Conservation (phyloP, 441 rosid genomes). For the Isatis lusitanica region DNA sequence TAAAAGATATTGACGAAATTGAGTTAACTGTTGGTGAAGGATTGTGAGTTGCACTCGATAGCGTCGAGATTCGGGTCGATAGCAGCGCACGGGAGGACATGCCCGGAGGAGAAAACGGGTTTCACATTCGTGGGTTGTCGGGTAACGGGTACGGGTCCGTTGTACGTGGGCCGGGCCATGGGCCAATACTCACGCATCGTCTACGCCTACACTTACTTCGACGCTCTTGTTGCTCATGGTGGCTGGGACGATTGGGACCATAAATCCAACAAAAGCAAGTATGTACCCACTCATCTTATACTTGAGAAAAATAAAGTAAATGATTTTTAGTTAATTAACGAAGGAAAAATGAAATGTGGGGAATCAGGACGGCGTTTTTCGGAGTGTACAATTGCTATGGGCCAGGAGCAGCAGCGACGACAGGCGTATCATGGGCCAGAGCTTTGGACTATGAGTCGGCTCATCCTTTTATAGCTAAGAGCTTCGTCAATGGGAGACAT, state of each 20-base stretch:
- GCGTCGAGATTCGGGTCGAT: slow-evolving; percentile 88
- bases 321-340: background rate
- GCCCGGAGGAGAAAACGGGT: slow-evolving; percentile 84
- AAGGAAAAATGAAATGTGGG: too few species aligned
- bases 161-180: slow-evolving; percentile 92
- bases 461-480: slow-evolving; percentile 77
- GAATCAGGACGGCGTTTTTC: slow-evolving; percentile 66
- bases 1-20: background rate
- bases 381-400: slow-evolving; percentile 89
- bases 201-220: slow-evolving; percentile 79
- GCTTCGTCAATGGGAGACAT: slow-evolving; percentile 89
- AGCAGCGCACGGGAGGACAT: slow-evolving; percentile 79
- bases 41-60: slow-evolving; percentile 88
- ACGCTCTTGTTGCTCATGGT: slow-evolving; percentile 79
- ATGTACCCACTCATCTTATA: background rate
- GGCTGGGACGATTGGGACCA: slow-evolving; percentile 99
- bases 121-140: slow-evolving; percentile 72
- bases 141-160: slow-evolving; percentile 80
- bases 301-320: too few species aligned
- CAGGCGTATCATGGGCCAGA: slow-evolving; percentile 84
- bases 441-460: slow-evolving; percentile 76
- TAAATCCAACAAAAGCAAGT: slow-evolving; percentile 81
- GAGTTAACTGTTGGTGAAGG: slow-evolving; percentile 39
- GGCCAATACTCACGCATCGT: slow-evolving; percentile 93
- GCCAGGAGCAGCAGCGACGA: slow-evolving; percentile 77